Evolutionary conservation across 73 alveolate genomes (phyloP).

Genomic region (Uronychia setigera): DNA sequence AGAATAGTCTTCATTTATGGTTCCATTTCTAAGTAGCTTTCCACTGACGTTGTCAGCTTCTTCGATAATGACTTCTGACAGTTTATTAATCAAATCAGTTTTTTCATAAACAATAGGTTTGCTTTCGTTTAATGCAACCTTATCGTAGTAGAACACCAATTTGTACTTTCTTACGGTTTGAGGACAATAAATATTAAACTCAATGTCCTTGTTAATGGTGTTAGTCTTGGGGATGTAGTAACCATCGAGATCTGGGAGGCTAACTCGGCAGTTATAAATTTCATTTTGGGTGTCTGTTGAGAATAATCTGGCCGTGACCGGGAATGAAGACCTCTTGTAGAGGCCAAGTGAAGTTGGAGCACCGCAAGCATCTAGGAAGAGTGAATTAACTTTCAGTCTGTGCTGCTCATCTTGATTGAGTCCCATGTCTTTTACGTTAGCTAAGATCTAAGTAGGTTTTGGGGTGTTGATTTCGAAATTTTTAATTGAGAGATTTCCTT

Average conservation of each 20-base stretch:
- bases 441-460: not conserved
- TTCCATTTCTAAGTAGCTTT: not conserved
- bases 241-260: not conserved
- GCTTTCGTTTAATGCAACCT: not conserved
- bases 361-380: not conserved
- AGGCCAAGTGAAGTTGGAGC: not conserved
- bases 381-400: not conserved
- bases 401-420: not conserved
- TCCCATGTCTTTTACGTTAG: not conserved
- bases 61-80: not conserved
- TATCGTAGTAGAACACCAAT: not conserved
- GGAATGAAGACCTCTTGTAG: not conserved
- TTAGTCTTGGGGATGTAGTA: not conserved
- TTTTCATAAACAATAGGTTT: not conserved
- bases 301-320: not conserved
- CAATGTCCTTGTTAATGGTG: not conserved
- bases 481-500: not conserved
- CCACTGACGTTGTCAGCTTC: constrained; percentile 2
- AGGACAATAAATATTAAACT: not conserved
- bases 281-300: not conserved
- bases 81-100: not conserved
- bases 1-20: not conserved
- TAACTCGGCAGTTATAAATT: not conserved
- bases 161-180: not conserved
- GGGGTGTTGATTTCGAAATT: not conserved